Percentiles rank a stretch among this genome's conserved stretches.
Evolutionary conservation across 192 early-diverging fungal genomes (phyloP).

Genomic region (Chytriomyces sp.): DNA sequence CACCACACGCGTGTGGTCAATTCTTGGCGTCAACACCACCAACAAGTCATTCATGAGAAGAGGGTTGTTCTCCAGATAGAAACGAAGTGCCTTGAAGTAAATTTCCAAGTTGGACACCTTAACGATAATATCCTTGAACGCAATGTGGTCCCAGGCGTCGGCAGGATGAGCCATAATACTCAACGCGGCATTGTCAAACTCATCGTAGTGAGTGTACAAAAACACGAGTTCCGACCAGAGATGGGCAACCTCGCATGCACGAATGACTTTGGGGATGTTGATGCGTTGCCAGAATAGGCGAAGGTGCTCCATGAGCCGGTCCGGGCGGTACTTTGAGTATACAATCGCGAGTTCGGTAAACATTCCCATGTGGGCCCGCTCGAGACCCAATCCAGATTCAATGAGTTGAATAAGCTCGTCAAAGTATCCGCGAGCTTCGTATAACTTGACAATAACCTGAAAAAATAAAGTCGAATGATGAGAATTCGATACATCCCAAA

Average conservation of each 20-base stretch:
- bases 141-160: conserved; percentile 95
- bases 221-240: conserved; percentile 98
- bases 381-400: conserved; percentile 92
- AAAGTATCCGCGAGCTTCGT: conserved; percentile 88
- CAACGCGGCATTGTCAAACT: conserved; percentile 96
- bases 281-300: conserved; percentile 96
- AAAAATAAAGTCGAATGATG: background rate
- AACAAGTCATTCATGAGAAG: conserved; percentile 92
- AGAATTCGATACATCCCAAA: background rate
- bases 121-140: conserved; percentile 96
- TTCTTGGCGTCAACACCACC: conserved; percentile 81
- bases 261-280: conserved; percentile 99
- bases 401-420: conserved; percentile 89
- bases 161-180: conserved; percentile 95
- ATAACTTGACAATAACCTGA: conserved; percentile 77
- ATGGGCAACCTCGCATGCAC: conserved; percentile 89
- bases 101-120: conserved; percentile 98
- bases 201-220: conserved; percentile 98
- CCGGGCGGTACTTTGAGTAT: conserved; percentile 95
- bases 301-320: conserved; percentile 96
- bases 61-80: conserved; percentile 97
- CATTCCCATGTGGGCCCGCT: conserved; percentile 99
- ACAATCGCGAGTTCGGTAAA: conserved; percentile 98
- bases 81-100: conserved; percentile 95
- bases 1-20: conserved; percentile 97